A percentile compares a stretch with the other conserved stretches of the same genome.
phyloP scores from a whole-genome alignment of 2,329 filamentous ascomycete genomes.

The Cladosporium sphaerospermum region DNA sequence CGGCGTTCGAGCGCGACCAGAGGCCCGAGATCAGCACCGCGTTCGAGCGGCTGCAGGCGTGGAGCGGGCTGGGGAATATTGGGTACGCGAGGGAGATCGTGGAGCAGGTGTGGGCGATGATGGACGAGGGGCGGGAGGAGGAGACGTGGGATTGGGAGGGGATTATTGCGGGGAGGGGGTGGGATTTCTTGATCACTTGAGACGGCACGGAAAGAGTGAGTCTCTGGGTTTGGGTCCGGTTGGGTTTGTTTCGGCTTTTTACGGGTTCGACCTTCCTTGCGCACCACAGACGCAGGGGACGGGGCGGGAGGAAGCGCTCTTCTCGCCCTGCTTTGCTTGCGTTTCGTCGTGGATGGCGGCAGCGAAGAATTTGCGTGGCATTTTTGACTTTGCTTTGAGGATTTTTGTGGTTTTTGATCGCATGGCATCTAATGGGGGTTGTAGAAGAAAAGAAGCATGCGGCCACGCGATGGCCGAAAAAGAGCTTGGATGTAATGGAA shows the following conservation, averaged over 20 bases:
- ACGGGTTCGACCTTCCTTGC: neutral
- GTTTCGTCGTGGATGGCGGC: neutral
- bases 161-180: constrained; percentile 52
- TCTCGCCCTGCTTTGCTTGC: neutral
- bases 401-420: neutral
- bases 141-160: constrained; percentile 60
- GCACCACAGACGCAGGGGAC: neutral
- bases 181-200: constrained; percentile 56
- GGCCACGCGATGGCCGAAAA: too few species aligned
- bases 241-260: neutral
- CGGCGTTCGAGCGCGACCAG: constrained; percentile 51
- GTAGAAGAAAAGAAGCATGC: too few species aligned
- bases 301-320: neutral
- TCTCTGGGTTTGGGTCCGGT: neutral
- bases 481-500: neutral
- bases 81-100: constrained; percentile 51
- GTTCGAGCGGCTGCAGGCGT: constrained; percentile 50
- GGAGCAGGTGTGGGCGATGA: constrained; percentile 52
- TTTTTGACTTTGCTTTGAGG: neutral
- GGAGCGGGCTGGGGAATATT: constrained; percentile 54
- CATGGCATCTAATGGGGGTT: neutral
- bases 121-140: constrained; percentile 49
- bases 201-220: neutral
- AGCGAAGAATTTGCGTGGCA: neutral
- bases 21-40: constrained; percentile 49